Conservation (phyloP, 2,329 filamentous ascomycete species). For the Colletotrichum navitas region DNA sequence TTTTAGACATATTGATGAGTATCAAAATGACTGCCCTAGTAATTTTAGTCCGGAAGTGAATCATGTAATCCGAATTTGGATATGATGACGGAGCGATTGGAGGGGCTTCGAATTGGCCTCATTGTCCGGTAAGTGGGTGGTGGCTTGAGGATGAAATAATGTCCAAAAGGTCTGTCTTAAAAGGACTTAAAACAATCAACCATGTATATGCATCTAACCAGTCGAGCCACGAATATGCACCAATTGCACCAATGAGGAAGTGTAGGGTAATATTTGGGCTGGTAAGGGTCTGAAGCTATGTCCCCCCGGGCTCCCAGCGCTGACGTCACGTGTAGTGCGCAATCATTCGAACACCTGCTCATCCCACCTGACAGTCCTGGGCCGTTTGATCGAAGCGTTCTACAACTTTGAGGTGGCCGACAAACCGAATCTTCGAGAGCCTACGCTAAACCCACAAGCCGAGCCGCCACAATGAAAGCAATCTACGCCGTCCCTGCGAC, state of each 20-base stretch:
- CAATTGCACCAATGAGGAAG: neutral
- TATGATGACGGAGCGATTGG: neutral
- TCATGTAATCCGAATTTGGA: neutral
- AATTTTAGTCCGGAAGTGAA: neutral
- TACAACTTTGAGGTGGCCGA: slow-evolving; percentile 16
- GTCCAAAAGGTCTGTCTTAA: neutral
- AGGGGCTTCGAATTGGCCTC: slow-evolving; percentile 3
- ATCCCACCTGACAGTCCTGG: slow-evolving; percentile 25
- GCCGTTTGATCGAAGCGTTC: slow-evolving; percentile 4
- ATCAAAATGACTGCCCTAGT: neutral
- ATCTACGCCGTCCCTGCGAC: slow-evolving; percentile 70
- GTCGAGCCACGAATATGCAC: too few species aligned
- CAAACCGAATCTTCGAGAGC: neutral
- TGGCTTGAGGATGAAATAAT: neutral
- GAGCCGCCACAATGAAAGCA: slow-evolving; percentile 63
- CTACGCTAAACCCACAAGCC: neutral
- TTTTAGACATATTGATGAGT: neutral
- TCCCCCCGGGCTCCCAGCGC: slow-evolving; percentile 20
- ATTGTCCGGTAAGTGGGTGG: neutral
- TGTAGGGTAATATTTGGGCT: neutral
- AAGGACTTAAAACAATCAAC: neutral
- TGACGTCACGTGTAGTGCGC: slow-evolving; percentile 40
- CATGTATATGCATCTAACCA: neutral
- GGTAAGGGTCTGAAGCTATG: slow-evolving; percentile 9
- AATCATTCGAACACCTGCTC: slow-evolving; percentile 8